Evolutionary conservation across 768 basidiomycete species (phyloP).

Genomic region (Calocybe cyanea): DNA sequence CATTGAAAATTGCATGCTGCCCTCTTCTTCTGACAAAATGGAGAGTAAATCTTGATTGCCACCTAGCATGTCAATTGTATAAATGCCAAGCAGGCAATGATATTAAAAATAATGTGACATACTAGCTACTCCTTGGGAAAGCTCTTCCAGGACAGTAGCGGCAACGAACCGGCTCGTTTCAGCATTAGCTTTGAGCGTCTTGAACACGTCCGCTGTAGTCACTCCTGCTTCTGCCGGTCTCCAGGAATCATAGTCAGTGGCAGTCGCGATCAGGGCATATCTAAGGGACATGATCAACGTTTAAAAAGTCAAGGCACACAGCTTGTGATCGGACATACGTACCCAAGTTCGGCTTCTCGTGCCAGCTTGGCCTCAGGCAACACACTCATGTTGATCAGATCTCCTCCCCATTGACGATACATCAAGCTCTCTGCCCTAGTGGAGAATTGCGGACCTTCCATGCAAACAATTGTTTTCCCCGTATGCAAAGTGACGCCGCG

Average conservation of each 20-base stretch:
- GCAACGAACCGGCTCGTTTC: constrained; percentile 79
- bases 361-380: constrained; percentile 97
- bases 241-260: constrained; percentile 98
- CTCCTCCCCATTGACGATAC: constrained; percentile 91
- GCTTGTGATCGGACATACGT: constrained; percentile 20
- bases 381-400: constrained; percentile 96
- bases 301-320: not conserved
- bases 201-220: constrained; percentile 88
- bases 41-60: constrained; percentile 38
- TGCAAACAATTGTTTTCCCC: constrained; percentile 86
- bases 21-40: constrained; percentile 48
- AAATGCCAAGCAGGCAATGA: not conserved
- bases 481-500: constrained; percentile 67
- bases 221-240: constrained; percentile 75
- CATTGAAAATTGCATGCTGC: constrained; percentile 83
- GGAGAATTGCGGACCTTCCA: constrained; percentile 98
- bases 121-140: constrained; percentile 2
- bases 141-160: constrained; percentile 61
- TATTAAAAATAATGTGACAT: not conserved
- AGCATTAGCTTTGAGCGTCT: constrained; percentile 84
- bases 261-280: constrained; percentile 86
- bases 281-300: constrained; percentile 37
- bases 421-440: constrained; percentile 95
- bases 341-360: constrained; percentile 92
- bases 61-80: not conserved